Conservation (phyloP, 805 yeast species). For the Cyberlindnera petersonii region DNA sequence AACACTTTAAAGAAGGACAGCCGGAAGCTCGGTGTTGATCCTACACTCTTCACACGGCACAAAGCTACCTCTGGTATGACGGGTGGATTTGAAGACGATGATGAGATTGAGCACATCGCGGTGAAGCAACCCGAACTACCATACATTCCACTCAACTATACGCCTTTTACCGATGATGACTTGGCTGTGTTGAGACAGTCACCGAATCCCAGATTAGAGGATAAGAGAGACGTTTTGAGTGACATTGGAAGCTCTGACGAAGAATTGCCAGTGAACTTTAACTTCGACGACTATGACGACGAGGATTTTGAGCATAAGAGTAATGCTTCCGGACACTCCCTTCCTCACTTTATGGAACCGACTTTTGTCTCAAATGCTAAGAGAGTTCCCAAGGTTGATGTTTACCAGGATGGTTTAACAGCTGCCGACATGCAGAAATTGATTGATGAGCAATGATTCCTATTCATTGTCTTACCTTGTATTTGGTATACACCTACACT, state of each 20-base stretch:
- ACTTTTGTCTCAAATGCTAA: slow-evolving; percentile 24
- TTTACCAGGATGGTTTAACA: slow-evolving; percentile 21
- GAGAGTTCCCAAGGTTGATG: slow-evolving; percentile 10
- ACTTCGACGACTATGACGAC: slow-evolving; percentile 29
- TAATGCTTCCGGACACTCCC: background rate
- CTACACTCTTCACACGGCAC: background rate
- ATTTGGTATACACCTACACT: too few species aligned
- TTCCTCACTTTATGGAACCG: slow-evolving; percentile 27
- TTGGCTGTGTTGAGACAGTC: slow-evolving; percentile 25
- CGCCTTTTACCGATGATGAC: slow-evolving; percentile 36
- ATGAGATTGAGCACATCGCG: slow-evolving; percentile 49
- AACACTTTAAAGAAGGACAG: background rate
- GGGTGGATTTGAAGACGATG: slow-evolving; percentile 25
- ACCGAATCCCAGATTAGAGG: slow-evolving; percentile 21
- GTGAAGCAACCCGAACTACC: slow-evolving; percentile 34
- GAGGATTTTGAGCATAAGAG: slow-evolving; percentile 17
- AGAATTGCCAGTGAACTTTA: slow-evolving; percentile 23
- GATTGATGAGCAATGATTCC: slow-evolving; percentile 18
- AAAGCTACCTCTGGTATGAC: background rate
- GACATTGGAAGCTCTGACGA: slow-evolving; percentile 17
- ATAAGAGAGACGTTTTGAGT: slow-evolving; percentile 4
- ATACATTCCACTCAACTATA: slow-evolving; percentile 42
- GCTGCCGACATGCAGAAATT: slow-evolving; percentile 21
- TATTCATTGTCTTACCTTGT: too few species aligned
- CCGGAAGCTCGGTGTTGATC: background rate